Evolutionary conservation across 805 yeast genomes (phyloP).

Genomic region (Lipomyces orientalis): DNA sequence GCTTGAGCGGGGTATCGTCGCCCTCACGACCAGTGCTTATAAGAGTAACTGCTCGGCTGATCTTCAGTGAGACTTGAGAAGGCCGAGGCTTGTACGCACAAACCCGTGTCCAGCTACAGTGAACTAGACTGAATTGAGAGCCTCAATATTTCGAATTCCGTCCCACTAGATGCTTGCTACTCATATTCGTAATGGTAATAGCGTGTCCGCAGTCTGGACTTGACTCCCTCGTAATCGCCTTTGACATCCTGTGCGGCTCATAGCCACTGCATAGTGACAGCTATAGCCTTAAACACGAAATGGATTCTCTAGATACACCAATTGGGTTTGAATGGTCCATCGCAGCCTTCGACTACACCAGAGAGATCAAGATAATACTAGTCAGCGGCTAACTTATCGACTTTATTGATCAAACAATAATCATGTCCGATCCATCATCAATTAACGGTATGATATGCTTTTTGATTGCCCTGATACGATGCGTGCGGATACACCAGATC

Average conservation of each 20-base stretch:
- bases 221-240: background rate
- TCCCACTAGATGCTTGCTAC: background rate
- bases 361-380: background rate
- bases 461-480: background rate
- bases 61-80: background rate
- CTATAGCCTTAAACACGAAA: background rate
- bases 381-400: background rate
- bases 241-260: background rate
- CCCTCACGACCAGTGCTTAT: background rate
- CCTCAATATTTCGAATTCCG: background rate
- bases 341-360: background rate
- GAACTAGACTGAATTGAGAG: background rate
- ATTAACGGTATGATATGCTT: slow-evolving; percentile 29
- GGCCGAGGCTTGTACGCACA: background rate
- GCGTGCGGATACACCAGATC: background rate
- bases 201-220: background rate
- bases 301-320: background rate
- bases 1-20: background rate
- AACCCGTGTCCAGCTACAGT: background rate
- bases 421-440: slow-evolving; percentile 33
- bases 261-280: background rate
- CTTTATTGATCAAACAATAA: background rate
- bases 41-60: background rate
- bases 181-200: background rate
- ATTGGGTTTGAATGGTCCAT: background rate